Conservation (phyloP, 345 rosid species). For the Salix viminalis region DNA sequence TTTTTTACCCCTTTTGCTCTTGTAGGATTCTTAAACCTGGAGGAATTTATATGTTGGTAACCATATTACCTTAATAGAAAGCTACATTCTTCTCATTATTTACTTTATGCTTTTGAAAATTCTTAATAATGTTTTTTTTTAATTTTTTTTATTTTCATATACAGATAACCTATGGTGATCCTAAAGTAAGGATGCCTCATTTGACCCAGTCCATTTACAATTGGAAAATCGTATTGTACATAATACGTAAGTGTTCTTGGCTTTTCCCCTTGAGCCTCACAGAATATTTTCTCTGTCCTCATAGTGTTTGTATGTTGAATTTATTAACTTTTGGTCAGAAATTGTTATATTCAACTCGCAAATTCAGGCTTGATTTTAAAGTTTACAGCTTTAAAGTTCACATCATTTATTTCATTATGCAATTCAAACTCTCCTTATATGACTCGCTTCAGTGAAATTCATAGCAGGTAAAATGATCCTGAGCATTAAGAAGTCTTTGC, state of each 20-base stretch:
- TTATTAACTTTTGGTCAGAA: not conserved
- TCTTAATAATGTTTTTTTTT: constrained; percentile 5
- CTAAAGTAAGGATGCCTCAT: constrained; percentile 84
- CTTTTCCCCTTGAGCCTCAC: constrained; percentile 2
- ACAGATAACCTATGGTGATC: constrained; percentile 97
- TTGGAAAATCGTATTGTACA: constrained; percentile 70
- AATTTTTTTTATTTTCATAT: not conserved
- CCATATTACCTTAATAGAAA: constrained; percentile 16
- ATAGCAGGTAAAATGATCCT: not conserved
- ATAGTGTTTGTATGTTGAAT: not conserved
- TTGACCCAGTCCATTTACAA: constrained; percentile 52
- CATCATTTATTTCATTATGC: not conserved
- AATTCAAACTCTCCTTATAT: not conserved
- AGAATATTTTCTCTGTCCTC: not conserved
- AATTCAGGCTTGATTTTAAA: not conserved
- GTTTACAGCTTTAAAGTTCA: not conserved
- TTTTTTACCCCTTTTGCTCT: constrained; percentile 10
- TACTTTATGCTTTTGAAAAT: constrained; percentile 1
- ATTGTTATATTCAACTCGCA: not conserved
- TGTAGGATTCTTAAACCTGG: constrained; percentile 84
- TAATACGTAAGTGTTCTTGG: constrained; percentile 59
- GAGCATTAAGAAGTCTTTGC: not conserved
- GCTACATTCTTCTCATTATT: not conserved
- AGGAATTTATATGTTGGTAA: constrained; percentile 91
- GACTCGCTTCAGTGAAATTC: not conserved